Evolutionary conservation across 768 basidiomycete genomes (phyloP).

Genomic region (Tulasnella calospora): DNA sequence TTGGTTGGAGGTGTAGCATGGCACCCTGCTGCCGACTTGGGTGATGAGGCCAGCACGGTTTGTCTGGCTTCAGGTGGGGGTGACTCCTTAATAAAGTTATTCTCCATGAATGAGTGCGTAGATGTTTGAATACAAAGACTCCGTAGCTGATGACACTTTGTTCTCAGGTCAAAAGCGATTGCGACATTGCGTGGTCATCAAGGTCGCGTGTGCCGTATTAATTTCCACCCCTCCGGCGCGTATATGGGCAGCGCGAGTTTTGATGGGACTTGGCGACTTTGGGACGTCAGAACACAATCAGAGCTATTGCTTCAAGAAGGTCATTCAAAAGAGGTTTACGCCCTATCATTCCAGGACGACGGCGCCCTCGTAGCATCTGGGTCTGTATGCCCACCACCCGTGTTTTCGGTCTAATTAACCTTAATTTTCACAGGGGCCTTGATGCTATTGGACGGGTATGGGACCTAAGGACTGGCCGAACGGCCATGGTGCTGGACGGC

Average conservation of each 20-base stretch:
- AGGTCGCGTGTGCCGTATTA: constrained; percentile 86
- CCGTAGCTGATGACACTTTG: constrained; percentile 2
- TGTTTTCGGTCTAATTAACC: constrained; percentile 15
- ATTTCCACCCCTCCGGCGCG: constrained; percentile 92
- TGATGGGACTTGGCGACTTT: constrained; percentile 95
- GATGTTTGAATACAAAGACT: not conserved
- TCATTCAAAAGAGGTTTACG: constrained; percentile 93
- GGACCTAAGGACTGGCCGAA: constrained; percentile 92
- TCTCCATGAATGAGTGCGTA: constrained; percentile 76
- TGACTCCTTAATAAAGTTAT: constrained; percentile 78
- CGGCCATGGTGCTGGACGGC: constrained; percentile 96
- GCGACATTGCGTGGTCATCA: constrained; percentile 82
- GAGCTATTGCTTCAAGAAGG: constrained; percentile 91
- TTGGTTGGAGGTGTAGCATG: constrained; percentile 94
- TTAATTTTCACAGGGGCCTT: constrained; percentile 58
- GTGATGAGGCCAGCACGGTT: constrained; percentile 55
- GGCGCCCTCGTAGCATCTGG: constrained; percentile 90
- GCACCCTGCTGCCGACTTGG: constrained; percentile 88
- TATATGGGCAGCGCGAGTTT: constrained; percentile 94
- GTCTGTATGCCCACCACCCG: constrained; percentile 41
- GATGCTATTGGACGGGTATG: constrained; percentile 97
- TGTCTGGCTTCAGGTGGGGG: constrained; percentile 91
- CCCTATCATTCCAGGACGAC: constrained; percentile 93
- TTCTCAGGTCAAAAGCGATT: constrained; percentile 72
- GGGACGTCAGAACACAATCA: constrained; percentile 80